Conservation (phyloP, 73 alveolate genomes). For the Durusdinium trenchii region DNA sequence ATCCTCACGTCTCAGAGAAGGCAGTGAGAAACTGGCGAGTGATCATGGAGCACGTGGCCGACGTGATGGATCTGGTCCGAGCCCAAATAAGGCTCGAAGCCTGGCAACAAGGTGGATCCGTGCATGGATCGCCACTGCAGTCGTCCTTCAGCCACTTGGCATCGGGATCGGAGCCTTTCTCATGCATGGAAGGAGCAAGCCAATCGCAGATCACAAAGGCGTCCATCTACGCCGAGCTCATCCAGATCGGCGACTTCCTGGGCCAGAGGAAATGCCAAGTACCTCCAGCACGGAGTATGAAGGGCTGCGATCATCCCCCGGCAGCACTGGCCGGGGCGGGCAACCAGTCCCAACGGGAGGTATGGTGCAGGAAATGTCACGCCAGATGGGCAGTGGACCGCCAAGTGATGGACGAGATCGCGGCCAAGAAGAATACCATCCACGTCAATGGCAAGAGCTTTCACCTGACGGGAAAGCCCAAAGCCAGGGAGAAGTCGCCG, state of each 20-base stretch:
- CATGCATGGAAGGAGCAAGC: not conserved
- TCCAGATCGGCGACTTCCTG: not conserved
- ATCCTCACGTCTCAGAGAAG: not conserved
- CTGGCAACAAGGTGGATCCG: slow-evolving; percentile 2
- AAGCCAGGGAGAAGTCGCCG: no score
- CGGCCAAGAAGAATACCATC: not conserved
- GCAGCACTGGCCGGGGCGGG: not conserved
- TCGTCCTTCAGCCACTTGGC: not conserved
- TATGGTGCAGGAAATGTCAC: slow-evolving; percentile 14
- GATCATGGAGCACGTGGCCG: not conserved
- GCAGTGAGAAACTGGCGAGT: not conserved
- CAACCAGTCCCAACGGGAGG: slow-evolving; percentile 4
- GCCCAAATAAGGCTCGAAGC: not conserved
- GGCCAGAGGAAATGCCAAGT: not conserved
- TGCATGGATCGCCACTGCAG: not conserved
- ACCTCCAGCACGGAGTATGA: not conserved
- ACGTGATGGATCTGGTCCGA: not conserved
- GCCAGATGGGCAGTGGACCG: not conserved
- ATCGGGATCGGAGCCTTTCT: not conserved
- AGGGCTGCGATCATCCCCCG: not conserved
- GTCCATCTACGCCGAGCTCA: not conserved
- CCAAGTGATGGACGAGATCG: not conserved
- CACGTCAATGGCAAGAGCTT: no score
- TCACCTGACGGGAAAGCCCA: no score
- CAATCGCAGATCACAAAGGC: not conserved